A percentile compares a stretch with the other conserved stretches of the same genome.
phyloP scores from a whole-genome alignment of 768 basidiomycete genomes.

The Nidularia sp. region DNA sequence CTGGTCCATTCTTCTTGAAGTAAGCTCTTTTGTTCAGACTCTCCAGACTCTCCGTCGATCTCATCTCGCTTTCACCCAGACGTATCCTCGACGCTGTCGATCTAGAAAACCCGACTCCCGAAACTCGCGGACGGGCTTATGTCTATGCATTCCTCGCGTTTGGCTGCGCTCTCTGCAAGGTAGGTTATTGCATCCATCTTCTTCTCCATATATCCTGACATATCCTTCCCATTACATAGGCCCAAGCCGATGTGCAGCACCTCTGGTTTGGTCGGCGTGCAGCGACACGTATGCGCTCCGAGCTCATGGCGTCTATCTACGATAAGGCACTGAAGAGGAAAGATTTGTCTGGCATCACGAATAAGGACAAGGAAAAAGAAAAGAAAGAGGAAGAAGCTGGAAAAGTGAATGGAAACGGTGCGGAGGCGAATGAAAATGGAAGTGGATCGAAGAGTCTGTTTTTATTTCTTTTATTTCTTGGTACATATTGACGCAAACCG shows the following conservation, averaged over 20 bases:
- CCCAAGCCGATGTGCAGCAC: constrained; percentile 69
- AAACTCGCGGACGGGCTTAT: constrained; percentile 59
- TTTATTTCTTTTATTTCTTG: no score
- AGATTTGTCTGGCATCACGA: constrained; percentile 77
- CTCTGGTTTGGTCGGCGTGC: constrained; percentile 80
- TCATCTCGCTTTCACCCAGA: constrained; percentile 17
- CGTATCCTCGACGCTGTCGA: constrained; percentile 59
- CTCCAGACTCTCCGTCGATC: background rate
- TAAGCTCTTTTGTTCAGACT: constrained; percentile 16
- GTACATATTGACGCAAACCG: no score
- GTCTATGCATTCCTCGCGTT: constrained; percentile 79
- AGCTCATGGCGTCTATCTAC: constrained; percentile 84
- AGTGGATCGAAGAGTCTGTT: no score
- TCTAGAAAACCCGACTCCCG: constrained; percentile 35
- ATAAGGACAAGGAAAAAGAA: constrained; percentile 36
- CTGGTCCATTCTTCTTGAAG: constrained; percentile 84
- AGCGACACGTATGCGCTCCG: constrained; percentile 63
- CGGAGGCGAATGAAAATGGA: no score
- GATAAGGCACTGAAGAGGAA: constrained; percentile 83
- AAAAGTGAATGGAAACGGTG: background rate
- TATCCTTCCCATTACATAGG: constrained; percentile 19
- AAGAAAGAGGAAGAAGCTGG: constrained; percentile 12
- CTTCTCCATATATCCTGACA: background rate
- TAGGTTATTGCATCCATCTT: constrained; percentile 5
- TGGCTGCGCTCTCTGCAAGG: constrained; percentile 54